Evolutionary conservation across 2,329 filamentous ascomycete genomes (phyloP).

Genomic region (Fusarium domesticum): DNA sequence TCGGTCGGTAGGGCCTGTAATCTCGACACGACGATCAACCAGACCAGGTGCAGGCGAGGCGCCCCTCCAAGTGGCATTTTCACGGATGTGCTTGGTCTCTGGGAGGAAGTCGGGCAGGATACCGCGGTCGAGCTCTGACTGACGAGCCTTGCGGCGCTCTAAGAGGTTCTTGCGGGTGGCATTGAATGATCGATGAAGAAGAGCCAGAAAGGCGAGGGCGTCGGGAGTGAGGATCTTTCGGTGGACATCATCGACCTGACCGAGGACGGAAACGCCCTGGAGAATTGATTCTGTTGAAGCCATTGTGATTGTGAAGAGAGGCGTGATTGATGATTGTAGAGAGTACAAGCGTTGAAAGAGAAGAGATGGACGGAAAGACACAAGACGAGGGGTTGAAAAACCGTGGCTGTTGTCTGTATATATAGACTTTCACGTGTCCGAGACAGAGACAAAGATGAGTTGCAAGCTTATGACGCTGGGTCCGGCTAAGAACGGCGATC

Average conservation of each 20-base stretch:
- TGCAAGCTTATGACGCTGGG: not conserved
- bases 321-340: slow-evolving; percentile 2
- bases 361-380: not conserved
- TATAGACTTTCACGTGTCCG: not conserved
- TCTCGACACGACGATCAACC: slow-evolving; percentile 91
- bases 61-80: slow-evolving; percentile 90
- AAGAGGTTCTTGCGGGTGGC: slow-evolving; percentile 81
- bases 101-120: slow-evolving; percentile 88
- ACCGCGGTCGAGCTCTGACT: slow-evolving; percentile 90
- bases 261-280: slow-evolving; percentile 83
- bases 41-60: slow-evolving; percentile 88
- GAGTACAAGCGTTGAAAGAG: not conserved
- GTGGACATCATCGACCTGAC: slow-evolving; percentile 71
- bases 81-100: slow-evolving; percentile 92
- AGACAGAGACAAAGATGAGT: not conserved
- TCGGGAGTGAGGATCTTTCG: slow-evolving; percentile 90
- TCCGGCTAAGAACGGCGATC: not conserved
- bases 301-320: slow-evolving; percentile 45
- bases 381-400: too few species aligned
- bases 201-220: slow-evolving; percentile 85
- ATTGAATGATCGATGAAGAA: slow-evolving; percentile 95
- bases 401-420: not conserved
- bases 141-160: slow-evolving; percentile 79
- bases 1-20: slow-evolving; percentile 92
- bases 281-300: slow-evolving; percentile 72